These are phyloP conservation scores for Ceratocystis colombiana DNA, from an alignment of 2,329 filamentous ascomycete species.

Conservation along the genomic window DNA sequence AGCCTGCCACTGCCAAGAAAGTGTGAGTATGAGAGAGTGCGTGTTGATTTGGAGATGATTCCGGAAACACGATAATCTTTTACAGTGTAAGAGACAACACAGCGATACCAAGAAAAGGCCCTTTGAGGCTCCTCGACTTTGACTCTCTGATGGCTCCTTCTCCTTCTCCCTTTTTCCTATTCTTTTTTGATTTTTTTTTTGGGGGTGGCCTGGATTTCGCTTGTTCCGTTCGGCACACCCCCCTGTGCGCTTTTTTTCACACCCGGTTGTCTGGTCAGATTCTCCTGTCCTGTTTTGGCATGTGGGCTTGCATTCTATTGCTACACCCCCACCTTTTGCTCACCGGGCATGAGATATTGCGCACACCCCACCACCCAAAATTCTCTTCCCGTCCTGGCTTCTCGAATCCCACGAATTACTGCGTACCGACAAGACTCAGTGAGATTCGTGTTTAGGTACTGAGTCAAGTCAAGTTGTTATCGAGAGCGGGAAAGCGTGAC, in stretches of 20 bases:
- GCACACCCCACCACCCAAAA: background rate
- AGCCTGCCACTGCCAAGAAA: background rate
- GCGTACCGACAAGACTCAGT: background rate
- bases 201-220: background rate
- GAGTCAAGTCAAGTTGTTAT: too few species aligned
- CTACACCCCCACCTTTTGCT: background rate
- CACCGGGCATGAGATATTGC: background rate
- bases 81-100: constrained; percentile 4
- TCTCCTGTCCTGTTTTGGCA: background rate
- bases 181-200: too few species aligned
- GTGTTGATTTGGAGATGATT: background rate
- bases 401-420: constrained; percentile 7
- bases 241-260: background rate
- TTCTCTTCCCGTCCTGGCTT: constrained; percentile 8
- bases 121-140: background rate
- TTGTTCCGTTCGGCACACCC: background rate
- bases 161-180: background rate
- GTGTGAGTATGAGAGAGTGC: background rate
- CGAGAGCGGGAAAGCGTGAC: too few species aligned
- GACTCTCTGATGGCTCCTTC: background rate
- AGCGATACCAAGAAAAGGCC: background rate
- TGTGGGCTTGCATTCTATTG: background rate
- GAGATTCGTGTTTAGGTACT: too few species aligned
- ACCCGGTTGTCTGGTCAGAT: background rate
- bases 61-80: background rate